Evolutionary conservation across 306 rosid genomes (phyloP).

Genomic region (Vigna angularis): DNA sequence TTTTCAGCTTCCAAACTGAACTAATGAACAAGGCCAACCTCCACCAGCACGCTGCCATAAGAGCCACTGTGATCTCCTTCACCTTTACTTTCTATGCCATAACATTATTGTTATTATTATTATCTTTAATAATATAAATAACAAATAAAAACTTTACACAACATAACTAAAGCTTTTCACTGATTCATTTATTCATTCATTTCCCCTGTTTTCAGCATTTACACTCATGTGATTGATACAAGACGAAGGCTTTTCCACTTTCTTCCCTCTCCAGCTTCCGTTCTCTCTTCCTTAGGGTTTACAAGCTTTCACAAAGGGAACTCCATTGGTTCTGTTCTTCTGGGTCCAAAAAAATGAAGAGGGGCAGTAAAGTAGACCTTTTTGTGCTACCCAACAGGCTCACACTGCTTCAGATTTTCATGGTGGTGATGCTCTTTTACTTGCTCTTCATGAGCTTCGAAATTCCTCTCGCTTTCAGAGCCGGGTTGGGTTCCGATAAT

Average conservation of each 20-base stretch:
- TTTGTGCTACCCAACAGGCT: constrained; percentile 57
- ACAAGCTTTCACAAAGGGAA: constrained; percentile 27
- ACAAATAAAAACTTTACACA: constrained; percentile 8
- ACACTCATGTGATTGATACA: constrained; percentile 21
- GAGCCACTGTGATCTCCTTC: neutral
- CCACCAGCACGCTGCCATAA: neutral
- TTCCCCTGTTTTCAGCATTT: constrained; percentile 20
- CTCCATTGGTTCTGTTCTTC: constrained; percentile 29
- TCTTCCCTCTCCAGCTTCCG: neutral
- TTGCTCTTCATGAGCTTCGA: constrained; percentile 81
- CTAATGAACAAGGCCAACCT: constrained; percentile 25
- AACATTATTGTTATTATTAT: neutral
- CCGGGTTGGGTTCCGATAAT: constrained; percentile 54
- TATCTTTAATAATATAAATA: neutral
- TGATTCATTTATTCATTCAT: neutral
- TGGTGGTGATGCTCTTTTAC: constrained; percentile 63
- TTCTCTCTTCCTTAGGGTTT: constrained; percentile 46
- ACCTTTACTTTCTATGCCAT: constrained; percentile 9
- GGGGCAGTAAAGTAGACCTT: constrained; percentile 66
- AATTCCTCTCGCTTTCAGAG: constrained; percentile 68
- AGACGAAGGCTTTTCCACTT: constrained; percentile 6
- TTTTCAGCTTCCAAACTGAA: constrained; percentile 22
- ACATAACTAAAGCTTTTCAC: neutral
- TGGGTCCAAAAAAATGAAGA: constrained; percentile 58
- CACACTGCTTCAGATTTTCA: constrained; percentile 74